Percentiles rank a stretch among this genome's conserved stretches.
Conservation (phyloP, 441 rosid genomes). For the Metrosideros polymorpha region DNA sequence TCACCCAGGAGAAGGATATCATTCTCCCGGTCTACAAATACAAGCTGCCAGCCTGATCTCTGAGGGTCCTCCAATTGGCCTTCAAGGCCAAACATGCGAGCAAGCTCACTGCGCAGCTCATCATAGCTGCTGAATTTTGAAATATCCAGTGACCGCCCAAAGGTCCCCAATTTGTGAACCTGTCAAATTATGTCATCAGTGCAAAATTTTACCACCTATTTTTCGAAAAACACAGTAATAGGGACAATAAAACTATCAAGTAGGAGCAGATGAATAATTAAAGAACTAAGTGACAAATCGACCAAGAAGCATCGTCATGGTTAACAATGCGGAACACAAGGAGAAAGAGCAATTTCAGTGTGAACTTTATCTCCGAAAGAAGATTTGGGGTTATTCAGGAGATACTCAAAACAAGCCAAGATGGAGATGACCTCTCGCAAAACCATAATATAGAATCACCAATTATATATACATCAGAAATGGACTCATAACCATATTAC, state of each 20-base stretch:
- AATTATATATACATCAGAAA: neutral
- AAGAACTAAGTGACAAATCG: neutral
- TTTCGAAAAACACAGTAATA: neutral
- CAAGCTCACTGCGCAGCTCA: slow-evolving; percentile 92
- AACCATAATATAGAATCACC: neutral
- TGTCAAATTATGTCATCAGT: slow-evolving; percentile 4
- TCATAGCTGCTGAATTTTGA: slow-evolving; percentile 94
- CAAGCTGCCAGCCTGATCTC: slow-evolving; percentile 99
- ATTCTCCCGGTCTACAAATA: slow-evolving; percentile 99
- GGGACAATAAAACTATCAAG: neutral
- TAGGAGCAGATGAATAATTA: neutral
- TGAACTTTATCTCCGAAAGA: neutral
- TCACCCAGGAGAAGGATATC: slow-evolving; percentile 99
- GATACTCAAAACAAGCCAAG: neutral
- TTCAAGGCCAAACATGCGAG: slow-evolving; percentile 95
- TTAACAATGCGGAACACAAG: neutral
- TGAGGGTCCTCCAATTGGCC: slow-evolving; percentile 94
- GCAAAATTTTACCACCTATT: neutral
- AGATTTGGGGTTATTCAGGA: neutral
- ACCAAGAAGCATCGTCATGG: neutral
- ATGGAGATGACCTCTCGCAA: neutral
- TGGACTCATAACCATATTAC: neutral
- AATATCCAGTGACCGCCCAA: slow-evolving; percentile 90
- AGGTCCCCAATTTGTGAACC: slow-evolving; percentile 93
- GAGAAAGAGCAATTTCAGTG: neutral